phyloP scores from a whole-genome alignment of 2,329 filamentous ascomycete genomes.

The Orbilia blumenaviensis region DNA sequence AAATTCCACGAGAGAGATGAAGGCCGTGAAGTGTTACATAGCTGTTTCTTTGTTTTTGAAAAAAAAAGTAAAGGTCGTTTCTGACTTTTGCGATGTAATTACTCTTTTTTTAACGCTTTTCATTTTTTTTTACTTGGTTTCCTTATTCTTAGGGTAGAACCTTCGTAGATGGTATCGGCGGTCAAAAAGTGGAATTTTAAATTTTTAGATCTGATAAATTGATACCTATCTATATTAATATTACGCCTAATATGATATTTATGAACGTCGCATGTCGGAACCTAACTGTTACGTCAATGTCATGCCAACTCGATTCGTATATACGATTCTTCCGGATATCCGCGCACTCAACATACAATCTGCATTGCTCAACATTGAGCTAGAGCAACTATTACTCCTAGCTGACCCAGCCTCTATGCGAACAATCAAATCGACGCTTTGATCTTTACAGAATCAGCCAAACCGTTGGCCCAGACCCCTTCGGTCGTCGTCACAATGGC shows the following conservation, averaged over 20 bases:
- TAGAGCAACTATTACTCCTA: too few species aligned
- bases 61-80: constrained; percentile 27
- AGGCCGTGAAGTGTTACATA: constrained; percentile 41
- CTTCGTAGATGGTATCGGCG: constrained; percentile 26
- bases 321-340: not conserved
- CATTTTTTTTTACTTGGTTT: constrained; percentile 2
- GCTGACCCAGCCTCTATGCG: not conserved
- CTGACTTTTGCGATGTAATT: constrained; percentile 49
- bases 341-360: not conserved
- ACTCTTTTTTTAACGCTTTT: constrained; percentile 28
- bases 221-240: not conserved
- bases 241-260: not conserved
- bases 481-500: not conserved
- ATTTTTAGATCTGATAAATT: not conserved
- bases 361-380: not conserved
- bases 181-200: not conserved
- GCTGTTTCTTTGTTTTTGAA: constrained; percentile 16
- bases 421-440: too few species aligned
- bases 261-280: constrained; percentile 14
- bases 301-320: constrained; percentile 9
- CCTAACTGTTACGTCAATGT: constrained; percentile 8
- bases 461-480: too few species aligned
- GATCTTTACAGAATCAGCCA: too few species aligned
- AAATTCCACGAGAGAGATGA: constrained; percentile 11
- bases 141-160: not conserved